Evolutionary conservation across 768 basidiomycete species (phyloP), one percentile per base, ranked within the genome.

Genomic region (Cyathus striatus): DNA sequence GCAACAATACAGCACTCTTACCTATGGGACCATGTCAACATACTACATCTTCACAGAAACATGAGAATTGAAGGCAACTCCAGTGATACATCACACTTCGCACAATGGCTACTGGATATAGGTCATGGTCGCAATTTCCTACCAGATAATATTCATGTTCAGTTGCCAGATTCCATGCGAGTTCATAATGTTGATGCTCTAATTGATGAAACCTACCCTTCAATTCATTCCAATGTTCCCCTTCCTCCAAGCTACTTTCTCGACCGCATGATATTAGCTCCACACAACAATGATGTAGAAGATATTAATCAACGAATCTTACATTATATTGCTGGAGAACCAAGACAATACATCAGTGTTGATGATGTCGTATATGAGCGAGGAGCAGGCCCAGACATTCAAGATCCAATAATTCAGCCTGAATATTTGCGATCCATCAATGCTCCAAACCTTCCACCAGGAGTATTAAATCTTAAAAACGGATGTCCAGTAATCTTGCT

Each of bases 401-500:
- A 44, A 6, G 21, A 43, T 43, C 56, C 65, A 1, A 23, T 50
- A 18, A n/a, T n/a, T n/a, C n/a, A n/a, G n/a, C n/a, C n/a, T n/a
- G 65, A 69, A 48, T 62, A 47, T 46, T 52, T 70, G 7, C 52
- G 55, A 18, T 48, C 61, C 1, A 36, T 72, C 17, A 59, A 55
- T 23, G 32, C 52, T 12, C 51, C 58, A 21, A 58, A 63, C 7
- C 47, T 72, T 5, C 69, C 68, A 4, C 55, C 59, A 1, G 54
- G 51, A 1, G 51, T 58, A 17, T 44, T 70, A 2, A 40, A 42
- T 7, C 17, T 62, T 12, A 62, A 62, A 26, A 22, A 56, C 14
- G 60, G 58, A 2, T 58, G 56, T 40, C 64, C 66, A 12, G 16
- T 73, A 4, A 71, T 73, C 23, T 42, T 72, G 2, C 58, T 72